phyloP scores from a whole-genome alignment of 768 basidiomycete genomes.

The Hygrophoropsis aurantiaca region DNA sequence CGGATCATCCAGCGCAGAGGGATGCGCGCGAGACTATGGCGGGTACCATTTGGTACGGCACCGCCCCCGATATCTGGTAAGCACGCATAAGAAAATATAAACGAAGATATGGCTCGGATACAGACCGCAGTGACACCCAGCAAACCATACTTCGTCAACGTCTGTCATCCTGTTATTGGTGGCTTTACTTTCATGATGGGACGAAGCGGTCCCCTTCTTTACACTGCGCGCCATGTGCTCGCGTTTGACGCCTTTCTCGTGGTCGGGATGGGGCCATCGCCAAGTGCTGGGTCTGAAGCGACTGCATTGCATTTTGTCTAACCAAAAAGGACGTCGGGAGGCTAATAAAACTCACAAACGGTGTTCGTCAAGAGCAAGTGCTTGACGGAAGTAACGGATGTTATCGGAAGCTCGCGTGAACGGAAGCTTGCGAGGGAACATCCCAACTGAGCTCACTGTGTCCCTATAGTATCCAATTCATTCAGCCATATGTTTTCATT shows the following conservation, averaged over 20 bases:
- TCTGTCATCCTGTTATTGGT: conserved; percentile 45
- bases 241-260: conserved; percentile 45
- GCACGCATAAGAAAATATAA: background rate
- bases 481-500: too few relatives aligned
- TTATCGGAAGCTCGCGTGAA: conserved; percentile 63
- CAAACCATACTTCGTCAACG: conserved; percentile 80
- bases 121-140: conserved; percentile 71
- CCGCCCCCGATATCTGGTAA: conserved; percentile 73
- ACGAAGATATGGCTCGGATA: background rate
- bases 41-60: conserved; percentile 54
- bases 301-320: too few relatives aligned
- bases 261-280: conserved; percentile 40
- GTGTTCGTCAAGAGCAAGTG: conserved; percentile 67
- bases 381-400: conserved; percentile 69
- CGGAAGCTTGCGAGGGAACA: conserved; percentile 62
- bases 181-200: conserved; percentile 42
- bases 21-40: conserved; percentile 65
- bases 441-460: conserved; percentile 68
- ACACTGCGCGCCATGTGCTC: conserved; percentile 47
- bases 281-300: conserved; percentile 35
- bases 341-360: conserved; percentile 55
- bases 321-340: conserved; percentile 21
- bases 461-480: conserved; percentile 53
- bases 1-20: conserved; percentile 79
- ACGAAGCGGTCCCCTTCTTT: conserved; percentile 17